Percentiles rank a stretch among this genome's conserved stretches.
Evolutionary conservation across 2,329 filamentous ascomycete genomes (phyloP).

Genomic region (Xylariaceae sp.): DNA sequence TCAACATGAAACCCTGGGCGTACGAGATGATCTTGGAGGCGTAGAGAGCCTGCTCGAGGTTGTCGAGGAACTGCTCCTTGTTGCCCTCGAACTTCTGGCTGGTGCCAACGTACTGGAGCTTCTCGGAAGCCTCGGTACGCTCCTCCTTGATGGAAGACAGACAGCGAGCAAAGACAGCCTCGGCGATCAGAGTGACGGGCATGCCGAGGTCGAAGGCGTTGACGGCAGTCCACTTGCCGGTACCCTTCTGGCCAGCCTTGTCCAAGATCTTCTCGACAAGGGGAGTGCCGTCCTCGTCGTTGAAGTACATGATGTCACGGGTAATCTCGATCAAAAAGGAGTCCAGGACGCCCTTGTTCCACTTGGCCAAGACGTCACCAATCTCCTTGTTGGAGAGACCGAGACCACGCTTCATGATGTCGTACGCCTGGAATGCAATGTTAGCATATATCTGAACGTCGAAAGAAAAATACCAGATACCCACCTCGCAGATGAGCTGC

Average conservation of each 20-base stretch:
- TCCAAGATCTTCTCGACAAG: constrained; percentile 99
- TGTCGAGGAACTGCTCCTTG: constrained; percentile 89
- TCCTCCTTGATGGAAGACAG: constrained; percentile 91
- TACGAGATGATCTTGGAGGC: constrained; percentile 99
- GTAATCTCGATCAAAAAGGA: constrained; percentile 99
- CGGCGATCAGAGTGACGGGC: constrained; percentile 95
- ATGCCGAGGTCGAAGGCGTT: constrained; percentile 98
- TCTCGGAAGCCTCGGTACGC: constrained; percentile 75
- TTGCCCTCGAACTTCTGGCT: constrained; percentile 80
- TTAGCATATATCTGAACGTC: neutral
- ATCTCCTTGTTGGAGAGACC: constrained; percentile 91
- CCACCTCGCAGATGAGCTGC: constrained; percentile 98
- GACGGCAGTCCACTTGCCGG: constrained; percentile 99
- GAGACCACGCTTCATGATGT: constrained; percentile 98
- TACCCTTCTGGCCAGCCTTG: constrained; percentile 98
- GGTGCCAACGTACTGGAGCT: constrained; percentile 73
- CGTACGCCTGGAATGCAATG: constrained; percentile 71
- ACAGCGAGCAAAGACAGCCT: constrained; percentile 94
- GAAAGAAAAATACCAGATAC: constrained; percentile 23
- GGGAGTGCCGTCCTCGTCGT: constrained; percentile 86
- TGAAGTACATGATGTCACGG: constrained; percentile 97
- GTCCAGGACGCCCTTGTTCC: constrained; percentile 98
- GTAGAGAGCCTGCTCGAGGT: constrained; percentile 98
- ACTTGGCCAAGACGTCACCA: constrained; percentile 87
- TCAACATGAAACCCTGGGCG: constrained; percentile 99